phyloP scores from a whole-genome alignment of 2,329 filamentous ascomycete species.

The Alternaria infectoria region DNA sequence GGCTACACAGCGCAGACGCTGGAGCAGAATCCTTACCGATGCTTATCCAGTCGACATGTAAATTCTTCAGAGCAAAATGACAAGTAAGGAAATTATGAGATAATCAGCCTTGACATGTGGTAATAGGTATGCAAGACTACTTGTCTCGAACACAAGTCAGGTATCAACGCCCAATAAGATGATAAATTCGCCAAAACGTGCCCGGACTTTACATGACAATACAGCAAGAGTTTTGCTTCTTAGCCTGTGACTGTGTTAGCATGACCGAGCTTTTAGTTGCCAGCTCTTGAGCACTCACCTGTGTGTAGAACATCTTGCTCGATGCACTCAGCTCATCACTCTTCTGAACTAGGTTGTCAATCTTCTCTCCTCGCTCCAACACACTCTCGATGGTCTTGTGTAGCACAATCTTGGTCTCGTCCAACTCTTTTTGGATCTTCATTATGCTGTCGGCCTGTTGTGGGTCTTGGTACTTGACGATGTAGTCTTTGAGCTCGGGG shows the following conservation, averaged over 20 bases:
- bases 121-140: neutral
- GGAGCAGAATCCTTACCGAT: too few species aligned
- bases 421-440: slow-evolving; percentile 95
- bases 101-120: neutral
- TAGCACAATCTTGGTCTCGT: slow-evolving; percentile 96
- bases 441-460: slow-evolving; percentile 88
- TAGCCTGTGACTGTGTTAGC: slow-evolving; percentile 40
- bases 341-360: slow-evolving; percentile 92
- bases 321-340: slow-evolving; percentile 87
- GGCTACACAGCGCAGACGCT: too few species aligned
- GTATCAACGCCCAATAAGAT: neutral
- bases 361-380: slow-evolving; percentile 92
- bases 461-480: slow-evolving; percentile 82
- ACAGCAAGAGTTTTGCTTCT: slow-evolving; percentile 69
- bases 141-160: slow-evolving; percentile 10
- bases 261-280: neutral
- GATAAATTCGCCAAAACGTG: neutral
- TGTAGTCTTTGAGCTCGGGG: slow-evolving; percentile 80
- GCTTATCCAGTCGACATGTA: neutral
- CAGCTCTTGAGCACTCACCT: slow-evolving; percentile 56
- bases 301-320: slow-evolving; percentile 97
- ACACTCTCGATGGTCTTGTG: slow-evolving; percentile 95
- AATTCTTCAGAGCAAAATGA: too few species aligned
- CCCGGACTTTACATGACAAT: slow-evolving; percentile 56
- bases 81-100: neutral